Percentiles rank a stretch among this genome's conserved stretches.
These are phyloP conservation scores for Exophiala dermatitidis DNA, from an alignment of 2,329 filamentous ascomycete species.

Conservation along the genomic window DNA sequence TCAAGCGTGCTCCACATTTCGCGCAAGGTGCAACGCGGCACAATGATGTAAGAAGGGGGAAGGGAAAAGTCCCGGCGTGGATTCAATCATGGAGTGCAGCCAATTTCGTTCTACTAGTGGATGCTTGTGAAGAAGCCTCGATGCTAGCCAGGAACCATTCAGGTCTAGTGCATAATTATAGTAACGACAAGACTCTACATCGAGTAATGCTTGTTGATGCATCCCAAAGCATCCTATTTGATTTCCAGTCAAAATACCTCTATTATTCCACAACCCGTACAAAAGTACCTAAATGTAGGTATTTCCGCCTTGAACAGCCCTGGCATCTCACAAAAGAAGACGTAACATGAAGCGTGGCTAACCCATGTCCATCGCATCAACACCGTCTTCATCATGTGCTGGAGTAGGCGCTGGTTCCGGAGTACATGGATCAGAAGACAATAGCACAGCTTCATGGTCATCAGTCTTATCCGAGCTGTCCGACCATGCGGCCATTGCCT, in stretches of 20 bases:
- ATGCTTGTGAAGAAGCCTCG: not conserved
- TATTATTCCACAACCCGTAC: not conserved
- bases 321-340: not conserved
- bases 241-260: too few species aligned
- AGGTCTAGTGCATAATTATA: not conserved
- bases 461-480: conserved; percentile 21
- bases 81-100: not conserved
- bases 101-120: not conserved
- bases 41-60: not conserved
- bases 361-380: conserved; percentile 24
- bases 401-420: conserved; percentile 6
- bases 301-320: not conserved
- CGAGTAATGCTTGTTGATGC: too few species aligned
- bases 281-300: not conserved
- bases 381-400: not conserved
- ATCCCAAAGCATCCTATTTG: too few species aligned
- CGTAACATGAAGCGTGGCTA: not conserved
- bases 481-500: conserved; percentile 10
- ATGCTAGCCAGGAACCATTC: not conserved
- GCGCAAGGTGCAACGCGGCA: not conserved
- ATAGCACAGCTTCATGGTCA: conserved; percentile 5
- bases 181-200: too few species aligned
- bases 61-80: not conserved
- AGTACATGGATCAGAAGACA: conserved; percentile 12
- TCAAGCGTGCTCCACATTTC: not conserved